phyloP scores from a whole-genome alignment of 108 stramenopile genomes.

The Pseudonitzschia multiseries region DNA sequence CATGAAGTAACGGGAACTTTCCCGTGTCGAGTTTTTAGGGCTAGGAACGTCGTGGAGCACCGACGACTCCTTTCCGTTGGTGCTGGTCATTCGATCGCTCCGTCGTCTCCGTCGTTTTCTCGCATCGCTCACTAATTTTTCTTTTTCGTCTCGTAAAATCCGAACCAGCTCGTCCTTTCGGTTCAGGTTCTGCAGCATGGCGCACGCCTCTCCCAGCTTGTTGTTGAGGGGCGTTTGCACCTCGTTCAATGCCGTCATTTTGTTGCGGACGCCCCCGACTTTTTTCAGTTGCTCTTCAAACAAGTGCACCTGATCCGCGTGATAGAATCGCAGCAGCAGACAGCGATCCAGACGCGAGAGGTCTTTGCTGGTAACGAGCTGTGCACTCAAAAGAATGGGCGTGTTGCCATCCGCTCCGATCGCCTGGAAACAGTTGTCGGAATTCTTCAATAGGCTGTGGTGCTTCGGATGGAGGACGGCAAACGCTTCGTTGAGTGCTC shows the following conservation, averaged over 20 bases:
- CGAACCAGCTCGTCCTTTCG: slow-evolving; percentile 1
- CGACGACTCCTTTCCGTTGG: neutral
- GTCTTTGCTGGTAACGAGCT: slow-evolving; percentile 11
- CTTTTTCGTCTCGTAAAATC: neutral
- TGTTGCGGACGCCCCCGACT: slow-evolving; percentile 15
- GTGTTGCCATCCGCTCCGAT: slow-evolving; percentile 29
- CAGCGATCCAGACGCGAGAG: slow-evolving; percentile 19
- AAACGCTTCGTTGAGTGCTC: slow-evolving; percentile 33
- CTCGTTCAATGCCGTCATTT: slow-evolving; percentile 17
- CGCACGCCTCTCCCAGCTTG: slow-evolving; percentile 31
- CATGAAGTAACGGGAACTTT: slow-evolving; percentile 14
- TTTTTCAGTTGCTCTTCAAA: slow-evolving; percentile 12
- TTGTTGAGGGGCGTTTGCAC: slow-evolving; percentile 27
- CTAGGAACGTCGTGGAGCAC: slow-evolving; percentile 9
- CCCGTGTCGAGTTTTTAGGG: slow-evolving; percentile 17
- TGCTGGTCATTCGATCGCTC: neutral
- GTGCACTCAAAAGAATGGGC: slow-evolving; percentile 19
- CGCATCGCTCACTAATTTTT: neutral
- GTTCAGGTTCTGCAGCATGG: slow-evolving; percentile 18
- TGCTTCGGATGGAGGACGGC: slow-evolving; percentile 22
- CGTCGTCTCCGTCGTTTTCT: neutral
- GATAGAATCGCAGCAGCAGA: slow-evolving; percentile 22
- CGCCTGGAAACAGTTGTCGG: slow-evolving; percentile 31
- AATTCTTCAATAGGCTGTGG: slow-evolving; percentile 16
- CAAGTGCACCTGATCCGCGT: slow-evolving; percentile 9